A percentile compares a stretch with the other conserved stretches of the same genome.
phyloP scores from a whole-genome alignment of 768 basidiomycete genomes.

The Pleurotus ostreatus region DNA sequence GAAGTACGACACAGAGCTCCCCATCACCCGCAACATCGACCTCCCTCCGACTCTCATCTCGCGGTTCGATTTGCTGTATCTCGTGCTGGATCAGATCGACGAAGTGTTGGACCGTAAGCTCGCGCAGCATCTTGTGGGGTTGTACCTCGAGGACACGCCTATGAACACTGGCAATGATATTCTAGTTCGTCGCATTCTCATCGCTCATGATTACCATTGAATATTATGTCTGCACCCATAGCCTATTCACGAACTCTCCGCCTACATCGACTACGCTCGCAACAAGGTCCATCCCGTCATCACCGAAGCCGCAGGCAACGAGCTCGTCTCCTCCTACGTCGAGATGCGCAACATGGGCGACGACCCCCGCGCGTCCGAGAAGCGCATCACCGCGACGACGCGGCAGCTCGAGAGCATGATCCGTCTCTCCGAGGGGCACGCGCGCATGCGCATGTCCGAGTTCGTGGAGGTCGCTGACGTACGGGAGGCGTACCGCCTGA shows the following conservation, averaged over 20 bases:
- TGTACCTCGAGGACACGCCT: constrained; percentile 92
- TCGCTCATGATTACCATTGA: not conserved
- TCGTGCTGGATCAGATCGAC: constrained; percentile 93
- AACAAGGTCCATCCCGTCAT: constrained; percentile 82
- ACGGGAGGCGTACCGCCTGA: constrained; percentile 86
- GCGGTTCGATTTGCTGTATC: constrained; percentile 93
- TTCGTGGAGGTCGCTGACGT: constrained; percentile 86
- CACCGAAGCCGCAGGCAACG: constrained; percentile 77
- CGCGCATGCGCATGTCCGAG: constrained; percentile 91
- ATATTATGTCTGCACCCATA: constrained; percentile 23
- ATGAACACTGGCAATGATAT: constrained; percentile 63
- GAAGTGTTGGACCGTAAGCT: constrained; percentile 81
- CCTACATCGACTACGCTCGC: constrained; percentile 93
- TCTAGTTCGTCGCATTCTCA: constrained; percentile 48
- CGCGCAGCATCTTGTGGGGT: constrained; percentile 87
- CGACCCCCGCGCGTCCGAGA: constrained; percentile 84
- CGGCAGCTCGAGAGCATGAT: constrained; percentile 98
- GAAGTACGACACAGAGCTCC: constrained; percentile 87
- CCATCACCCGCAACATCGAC: constrained; percentile 95
- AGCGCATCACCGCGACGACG: constrained; percentile 96
- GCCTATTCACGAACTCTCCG: constrained; percentile 88
- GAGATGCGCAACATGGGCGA: constrained; percentile 90
- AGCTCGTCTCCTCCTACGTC: constrained; percentile 87
- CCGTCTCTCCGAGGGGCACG: constrained; percentile 92
- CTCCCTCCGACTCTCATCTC: constrained; percentile 97